Conservation (phyloP, 78 protist species). For the slime mould (Dictyostelium discoideum) region DNA sequence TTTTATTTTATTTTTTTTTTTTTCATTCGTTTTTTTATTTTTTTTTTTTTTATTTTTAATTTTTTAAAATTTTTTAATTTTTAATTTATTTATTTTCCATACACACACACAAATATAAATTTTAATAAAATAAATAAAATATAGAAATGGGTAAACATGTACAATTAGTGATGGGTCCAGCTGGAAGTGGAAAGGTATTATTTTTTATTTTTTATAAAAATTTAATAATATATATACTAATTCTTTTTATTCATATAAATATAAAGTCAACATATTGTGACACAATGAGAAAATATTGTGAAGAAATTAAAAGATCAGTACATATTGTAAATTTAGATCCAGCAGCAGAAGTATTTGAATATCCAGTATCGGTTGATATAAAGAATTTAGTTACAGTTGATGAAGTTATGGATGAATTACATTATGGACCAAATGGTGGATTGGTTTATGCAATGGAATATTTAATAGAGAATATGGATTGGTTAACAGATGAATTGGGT, state of each 20-base stretch:
- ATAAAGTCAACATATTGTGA: constrained; percentile 95
- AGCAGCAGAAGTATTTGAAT: constrained; percentile 96
- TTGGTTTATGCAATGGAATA: constrained; percentile 96
- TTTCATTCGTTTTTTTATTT: not conserved
- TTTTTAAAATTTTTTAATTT: not conserved
- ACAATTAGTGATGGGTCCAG: constrained; percentile 98
- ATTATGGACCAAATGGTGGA: constrained; percentile 99
- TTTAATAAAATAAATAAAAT: not conserved
- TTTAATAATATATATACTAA: not conserved
- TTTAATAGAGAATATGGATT: constrained; percentile 89
- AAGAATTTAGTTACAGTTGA: constrained; percentile 94
- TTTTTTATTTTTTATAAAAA: not conserved
- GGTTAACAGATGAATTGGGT: constrained; percentile 93
- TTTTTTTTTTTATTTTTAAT: not conserved
- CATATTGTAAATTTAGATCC: constrained; percentile 99
- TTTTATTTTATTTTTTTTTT: not conserved
- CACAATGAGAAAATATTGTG: constrained; percentile 85
- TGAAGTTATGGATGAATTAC: constrained; percentile 96
- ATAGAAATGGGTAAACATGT: constrained; percentile 91
- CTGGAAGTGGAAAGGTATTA: constrained; percentile 96
- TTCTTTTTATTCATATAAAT: not conserved
- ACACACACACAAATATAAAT: not conserved
- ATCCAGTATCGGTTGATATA: constrained; percentile 91
- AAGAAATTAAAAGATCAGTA: constrained; percentile 76
- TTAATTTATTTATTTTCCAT: not conserved